These are phyloP conservation scores for Acacia crassicarpa DNA, from an alignment of 306 rosid species.

Conservation along the genomic window DNA sequence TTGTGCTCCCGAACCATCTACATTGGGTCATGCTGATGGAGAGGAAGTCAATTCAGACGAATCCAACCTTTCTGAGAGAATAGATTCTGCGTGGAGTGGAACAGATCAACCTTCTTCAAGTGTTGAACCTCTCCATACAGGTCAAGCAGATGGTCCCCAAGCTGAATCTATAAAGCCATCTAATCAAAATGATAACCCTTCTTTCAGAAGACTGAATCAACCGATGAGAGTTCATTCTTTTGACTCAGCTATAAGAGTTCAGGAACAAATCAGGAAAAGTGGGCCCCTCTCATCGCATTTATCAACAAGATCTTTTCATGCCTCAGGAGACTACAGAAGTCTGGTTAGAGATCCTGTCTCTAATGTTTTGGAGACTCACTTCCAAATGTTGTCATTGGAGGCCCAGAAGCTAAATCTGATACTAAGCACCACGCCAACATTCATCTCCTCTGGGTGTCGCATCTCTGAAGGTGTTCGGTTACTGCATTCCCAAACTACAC, in stretches of 20 bases:
- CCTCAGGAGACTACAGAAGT: conserved; percentile 76
- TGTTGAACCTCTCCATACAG: conserved; percentile 31
- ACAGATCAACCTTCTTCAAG: conserved; percentile 56
- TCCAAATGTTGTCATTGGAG: conserved; percentile 71
- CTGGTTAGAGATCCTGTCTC: conserved; percentile 88
- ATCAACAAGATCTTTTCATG: conserved; percentile 80
- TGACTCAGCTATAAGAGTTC: conserved; percentile 76
- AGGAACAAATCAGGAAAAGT: conserved; percentile 63
- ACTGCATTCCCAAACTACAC: conserved; percentile 72
- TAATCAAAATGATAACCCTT: conserved; percentile 43
- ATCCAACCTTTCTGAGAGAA: conserved; percentile 88
- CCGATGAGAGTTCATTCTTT: conserved; percentile 85
- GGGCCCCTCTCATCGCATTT: conserved; percentile 57
- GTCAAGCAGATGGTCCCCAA: conserved; percentile 40
- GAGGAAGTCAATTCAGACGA: conserved; percentile 57
- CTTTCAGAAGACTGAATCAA: conserved; percentile 49
- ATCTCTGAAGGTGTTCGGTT: conserved; percentile 81
- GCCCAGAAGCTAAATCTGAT: conserved; percentile 60
- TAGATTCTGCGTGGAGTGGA: conserved; percentile 96
- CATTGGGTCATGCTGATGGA: conserved; percentile 26
- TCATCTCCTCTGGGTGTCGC: conserved; percentile 62
- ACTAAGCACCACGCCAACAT: conserved; percentile 59
- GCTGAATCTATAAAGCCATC: conserved; percentile 33
- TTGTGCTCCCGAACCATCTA: conserved; percentile 37
- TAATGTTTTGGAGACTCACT: conserved; percentile 43